Percentiles rank a stretch among this genome's conserved stretches.
These are phyloP conservation scores for Candida hungchunana DNA, from an alignment of 805 yeast species.

Conservation along the genomic window DNA sequence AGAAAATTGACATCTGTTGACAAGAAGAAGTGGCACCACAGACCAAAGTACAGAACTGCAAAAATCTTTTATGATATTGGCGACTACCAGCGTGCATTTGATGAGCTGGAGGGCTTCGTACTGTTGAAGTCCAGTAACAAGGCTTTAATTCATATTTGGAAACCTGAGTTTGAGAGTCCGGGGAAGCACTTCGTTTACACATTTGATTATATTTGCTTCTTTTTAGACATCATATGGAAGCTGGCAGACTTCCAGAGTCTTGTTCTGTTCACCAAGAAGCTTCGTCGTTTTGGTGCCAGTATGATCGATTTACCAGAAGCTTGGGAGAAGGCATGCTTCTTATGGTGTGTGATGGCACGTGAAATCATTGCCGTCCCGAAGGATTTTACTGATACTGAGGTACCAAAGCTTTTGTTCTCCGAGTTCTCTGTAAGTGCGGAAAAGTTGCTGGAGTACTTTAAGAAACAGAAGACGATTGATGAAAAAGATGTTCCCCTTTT, in stretches of 20 bases:
- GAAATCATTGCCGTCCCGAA: slow-evolving; percentile 38
- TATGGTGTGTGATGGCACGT: slow-evolving; percentile 49
- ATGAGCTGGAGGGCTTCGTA: slow-evolving; percentile 60
- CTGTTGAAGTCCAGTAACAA: slow-evolving; percentile 64
- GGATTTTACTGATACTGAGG: slow-evolving; percentile 47
- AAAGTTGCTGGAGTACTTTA: slow-evolving; percentile 23
- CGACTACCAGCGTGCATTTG: slow-evolving; percentile 50
- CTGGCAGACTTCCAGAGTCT: slow-evolving; percentile 57
- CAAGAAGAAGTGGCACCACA: slow-evolving; percentile 89
- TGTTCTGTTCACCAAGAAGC: slow-evolving; percentile 58
- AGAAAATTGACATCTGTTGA: slow-evolving; percentile 51
- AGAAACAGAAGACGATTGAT: slow-evolving; percentile 11
- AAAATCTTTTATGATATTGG: slow-evolving; percentile 48
- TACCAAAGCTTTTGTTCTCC: slow-evolving; percentile 41
- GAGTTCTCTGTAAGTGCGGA: slow-evolving; percentile 40
- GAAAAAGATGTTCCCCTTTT: slow-evolving; percentile 33
- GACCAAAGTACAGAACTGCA: slow-evolving; percentile 72
- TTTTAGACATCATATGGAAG: slow-evolving; percentile 48
- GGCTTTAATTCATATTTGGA: slow-evolving; percentile 83
- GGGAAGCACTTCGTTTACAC: slow-evolving; percentile 89
- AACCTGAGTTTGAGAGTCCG: slow-evolving; percentile 85
- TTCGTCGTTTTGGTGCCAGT: slow-evolving; percentile 74
- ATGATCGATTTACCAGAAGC: slow-evolving; percentile 61
- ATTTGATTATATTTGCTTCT: slow-evolving; percentile 61
- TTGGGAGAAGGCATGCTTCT: slow-evolving; percentile 60